phyloP scores from a whole-genome alignment of 169 alveolate genomes.

The Plasmodium inui region DNA sequence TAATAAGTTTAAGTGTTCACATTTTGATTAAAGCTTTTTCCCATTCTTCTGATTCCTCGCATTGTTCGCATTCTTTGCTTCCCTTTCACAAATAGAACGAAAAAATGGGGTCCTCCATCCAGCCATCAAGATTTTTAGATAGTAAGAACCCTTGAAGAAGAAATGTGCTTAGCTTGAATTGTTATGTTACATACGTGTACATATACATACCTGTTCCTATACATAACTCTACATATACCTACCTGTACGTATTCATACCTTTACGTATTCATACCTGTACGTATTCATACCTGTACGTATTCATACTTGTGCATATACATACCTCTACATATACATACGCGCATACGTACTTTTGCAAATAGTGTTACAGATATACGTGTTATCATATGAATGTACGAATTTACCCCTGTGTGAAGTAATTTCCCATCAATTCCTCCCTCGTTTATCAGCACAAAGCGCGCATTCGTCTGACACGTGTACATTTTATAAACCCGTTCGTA shows the following conservation, averaged over 20 bases:
- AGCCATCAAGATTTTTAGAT: conserved; percentile 76
- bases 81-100: conserved; percentile 4
- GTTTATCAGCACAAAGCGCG: not conserved
- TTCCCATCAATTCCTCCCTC: not conserved
- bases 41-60: not conserved
- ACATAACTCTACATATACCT: not conserved
- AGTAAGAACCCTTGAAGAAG: conserved; percentile 37
- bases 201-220: not conserved
- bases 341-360: not conserved
- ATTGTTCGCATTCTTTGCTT: not conserved
- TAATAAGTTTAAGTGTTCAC: not conserved
- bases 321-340: not conserved
- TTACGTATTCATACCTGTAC: not conserved
- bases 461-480: not conserved
- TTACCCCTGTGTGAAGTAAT: not conserved
- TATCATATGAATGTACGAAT: not conserved
- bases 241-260: not conserved
- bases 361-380: not conserved
- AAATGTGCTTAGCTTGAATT: not conserved
- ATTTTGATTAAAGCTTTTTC: not conserved
- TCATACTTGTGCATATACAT: too few relatives aligned
- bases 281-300: not conserved
- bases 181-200: not conserved
- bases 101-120: conserved; percentile 72
- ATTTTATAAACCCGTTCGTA: not conserved